Conservation (phyloP, 208 protist species). For the Wallacemonas sp. region DNA sequence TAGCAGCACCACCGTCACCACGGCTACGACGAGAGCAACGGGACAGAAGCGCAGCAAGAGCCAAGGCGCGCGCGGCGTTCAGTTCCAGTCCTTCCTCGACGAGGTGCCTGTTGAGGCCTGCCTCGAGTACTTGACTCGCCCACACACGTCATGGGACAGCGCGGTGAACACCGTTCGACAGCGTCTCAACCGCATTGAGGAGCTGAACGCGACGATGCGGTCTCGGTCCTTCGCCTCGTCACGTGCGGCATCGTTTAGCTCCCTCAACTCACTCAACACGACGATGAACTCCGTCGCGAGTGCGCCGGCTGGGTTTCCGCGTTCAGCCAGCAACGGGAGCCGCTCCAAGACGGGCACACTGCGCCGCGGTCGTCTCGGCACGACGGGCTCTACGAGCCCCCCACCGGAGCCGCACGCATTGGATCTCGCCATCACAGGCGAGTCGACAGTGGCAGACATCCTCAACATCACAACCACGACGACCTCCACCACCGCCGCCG, state of each 20-base stretch:
- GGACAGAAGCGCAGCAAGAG: constrained; percentile 2
- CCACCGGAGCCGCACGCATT: too few species aligned
- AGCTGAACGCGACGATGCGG: constrained; percentile 39
- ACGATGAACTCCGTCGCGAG: constrained; percentile 37
- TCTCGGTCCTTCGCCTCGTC: constrained; percentile 54
- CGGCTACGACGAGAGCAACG: too few species aligned
- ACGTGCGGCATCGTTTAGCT: constrained; percentile 41
- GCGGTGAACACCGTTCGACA: constrained; percentile 40
- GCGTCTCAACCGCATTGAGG: constrained; percentile 39
- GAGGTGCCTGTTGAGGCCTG: constrained; percentile 73
- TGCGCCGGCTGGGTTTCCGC: constrained; percentile 34
- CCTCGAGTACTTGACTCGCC: constrained; percentile 85
- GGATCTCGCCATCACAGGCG: constrained; percentile 6
- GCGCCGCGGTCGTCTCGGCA: constrained; percentile 37
- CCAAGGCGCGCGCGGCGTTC: constrained; percentile 17
- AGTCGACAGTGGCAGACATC: constrained; percentile 4
- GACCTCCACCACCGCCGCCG: background rate
- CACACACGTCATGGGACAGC: constrained; percentile 88
- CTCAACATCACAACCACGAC: background rate
- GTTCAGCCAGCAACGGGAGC: constrained; percentile 28
- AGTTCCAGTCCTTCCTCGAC: constrained; percentile 63
- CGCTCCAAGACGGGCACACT: constrained; percentile 31
- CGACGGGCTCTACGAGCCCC: background rate
- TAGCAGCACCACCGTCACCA: too few species aligned
- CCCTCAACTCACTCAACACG: constrained; percentile 15